A percentile compares a stretch with the other conserved stretches of the same genome.
Evolutionary conservation across 768 basidiomycete species (phyloP).

Genomic region (Xanthoconium stramineum): DNA sequence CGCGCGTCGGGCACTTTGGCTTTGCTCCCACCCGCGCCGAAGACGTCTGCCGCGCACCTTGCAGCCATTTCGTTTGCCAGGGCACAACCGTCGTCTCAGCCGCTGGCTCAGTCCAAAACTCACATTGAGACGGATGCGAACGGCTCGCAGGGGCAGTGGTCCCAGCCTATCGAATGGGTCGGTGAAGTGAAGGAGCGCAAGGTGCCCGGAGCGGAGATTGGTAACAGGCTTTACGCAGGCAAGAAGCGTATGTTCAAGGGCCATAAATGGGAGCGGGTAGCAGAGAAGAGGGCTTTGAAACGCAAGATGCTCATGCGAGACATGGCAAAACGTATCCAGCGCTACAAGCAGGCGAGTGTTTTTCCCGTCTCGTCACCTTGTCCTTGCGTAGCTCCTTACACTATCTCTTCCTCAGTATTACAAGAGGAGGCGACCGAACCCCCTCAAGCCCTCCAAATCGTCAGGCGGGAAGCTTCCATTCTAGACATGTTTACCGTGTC

Average conservation of each 20-base stretch:
- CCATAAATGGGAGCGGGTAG: conserved; percentile 77
- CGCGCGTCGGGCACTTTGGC: conserved; percentile 49
- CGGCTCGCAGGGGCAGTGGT: conserved; percentile 15
- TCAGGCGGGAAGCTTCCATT: conserved; percentile 53
- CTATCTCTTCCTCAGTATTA: conserved; percentile 17
- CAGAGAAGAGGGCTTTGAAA: conserved; percentile 44
- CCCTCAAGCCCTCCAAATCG: conserved; percentile 55
- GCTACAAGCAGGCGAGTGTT: conserved; percentile 60
- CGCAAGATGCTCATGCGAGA: conserved; percentile 59
- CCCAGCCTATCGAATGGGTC: conserved; percentile 39
- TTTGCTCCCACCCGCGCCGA: conserved; percentile 68
- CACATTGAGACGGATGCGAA: background rate
- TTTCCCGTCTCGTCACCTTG: background rate
- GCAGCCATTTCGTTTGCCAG: conserved; percentile 19
- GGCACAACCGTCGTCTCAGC: conserved; percentile 4
- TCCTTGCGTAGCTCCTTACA: background rate
- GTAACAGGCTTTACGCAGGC: conserved; percentile 66
- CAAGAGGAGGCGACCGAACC: conserved; percentile 47
- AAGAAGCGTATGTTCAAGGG: conserved; percentile 91
- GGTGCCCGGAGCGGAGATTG: conserved; percentile 49
- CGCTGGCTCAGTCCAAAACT: background rate
- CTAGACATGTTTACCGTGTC: conserved; percentile 33
- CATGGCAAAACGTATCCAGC: conserved; percentile 63
- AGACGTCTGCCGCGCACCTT: conserved; percentile 36
- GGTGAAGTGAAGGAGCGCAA: conserved; percentile 37